phyloP scores from a whole-genome alignment of 129 eudicot species.

The Deinandra increscens region DNA sequence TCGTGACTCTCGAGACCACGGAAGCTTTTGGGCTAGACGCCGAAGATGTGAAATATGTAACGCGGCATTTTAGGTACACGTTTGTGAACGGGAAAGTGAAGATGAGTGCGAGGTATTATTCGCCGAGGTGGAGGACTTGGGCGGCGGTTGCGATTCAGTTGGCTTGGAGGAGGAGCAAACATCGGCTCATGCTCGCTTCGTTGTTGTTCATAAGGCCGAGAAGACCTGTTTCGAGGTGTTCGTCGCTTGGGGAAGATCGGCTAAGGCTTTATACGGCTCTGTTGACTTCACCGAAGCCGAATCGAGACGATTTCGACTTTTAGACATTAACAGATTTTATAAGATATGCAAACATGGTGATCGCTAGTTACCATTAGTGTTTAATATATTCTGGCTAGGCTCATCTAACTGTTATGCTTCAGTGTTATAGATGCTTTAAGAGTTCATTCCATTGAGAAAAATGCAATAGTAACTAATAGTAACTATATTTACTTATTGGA shows the following conservation, averaged over 20 bases:
- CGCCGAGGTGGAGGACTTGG: slow-evolving; percentile 97
- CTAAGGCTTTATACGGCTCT: slow-evolving; percentile 79
- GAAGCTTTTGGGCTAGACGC: slow-evolving; percentile 87
- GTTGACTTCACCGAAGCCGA: slow-evolving; percentile 83
- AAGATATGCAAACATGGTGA: background rate
- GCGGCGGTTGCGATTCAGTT: slow-evolving; percentile 82
- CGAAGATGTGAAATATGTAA: slow-evolving; percentile 78
- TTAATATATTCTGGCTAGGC: background rate
- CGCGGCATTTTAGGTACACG: slow-evolving; percentile 85
- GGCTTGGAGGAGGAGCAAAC: slow-evolving; percentile 83
- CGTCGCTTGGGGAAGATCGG: slow-evolving; percentile 80
- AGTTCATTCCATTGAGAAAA: background rate
- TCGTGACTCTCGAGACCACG: slow-evolving; percentile 72
- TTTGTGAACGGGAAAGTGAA: slow-evolving; percentile 75
- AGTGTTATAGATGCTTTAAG: background rate
- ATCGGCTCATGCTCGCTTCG: slow-evolving; percentile 66
- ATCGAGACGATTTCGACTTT: slow-evolving; percentile 76
- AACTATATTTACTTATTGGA: too few relatives aligned
- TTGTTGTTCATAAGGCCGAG: slow-evolving; percentile 74
- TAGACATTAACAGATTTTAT: slow-evolving; percentile 14
- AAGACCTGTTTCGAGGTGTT: slow-evolving; percentile 70
- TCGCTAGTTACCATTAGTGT: background rate
- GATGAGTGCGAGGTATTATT: slow-evolving; percentile 80
- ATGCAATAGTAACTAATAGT: background rate
- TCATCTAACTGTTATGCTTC: background rate